Conservation (phyloP, 768 basidiomycete species). For the Termitomyces eurrhizus region DNA sequence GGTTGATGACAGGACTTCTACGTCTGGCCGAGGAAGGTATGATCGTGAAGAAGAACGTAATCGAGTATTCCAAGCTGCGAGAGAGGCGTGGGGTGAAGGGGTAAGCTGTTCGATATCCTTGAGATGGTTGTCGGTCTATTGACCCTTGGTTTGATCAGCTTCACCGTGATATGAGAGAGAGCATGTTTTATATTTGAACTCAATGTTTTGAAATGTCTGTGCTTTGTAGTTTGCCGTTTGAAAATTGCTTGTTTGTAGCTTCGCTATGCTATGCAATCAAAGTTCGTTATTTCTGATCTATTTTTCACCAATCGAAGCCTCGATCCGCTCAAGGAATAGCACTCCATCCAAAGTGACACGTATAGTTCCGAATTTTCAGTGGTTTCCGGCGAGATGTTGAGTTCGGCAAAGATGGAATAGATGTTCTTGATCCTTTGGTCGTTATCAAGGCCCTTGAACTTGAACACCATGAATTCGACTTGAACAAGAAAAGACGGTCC, state of each 20-base stretch:
- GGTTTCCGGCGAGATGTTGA: no score
- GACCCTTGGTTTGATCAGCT: conserved; percentile 26
- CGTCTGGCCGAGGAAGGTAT: conserved; percentile 24
- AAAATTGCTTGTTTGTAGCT: background rate
- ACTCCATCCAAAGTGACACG: no score
- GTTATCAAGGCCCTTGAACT: background rate
- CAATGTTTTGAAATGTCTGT: background rate
- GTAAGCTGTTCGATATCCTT: conserved; percentile 25
- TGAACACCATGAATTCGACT: background rate
- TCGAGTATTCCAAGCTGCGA: conserved; percentile 42
- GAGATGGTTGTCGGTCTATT: background rate
- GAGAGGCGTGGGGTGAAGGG: conserved; percentile 49
- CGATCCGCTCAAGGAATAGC: background rate
- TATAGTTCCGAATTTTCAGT: no score
- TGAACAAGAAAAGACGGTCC: background rate
- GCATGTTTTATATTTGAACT: conserved; percentile 74
- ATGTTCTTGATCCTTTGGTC: no score
- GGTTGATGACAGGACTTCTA: conserved; percentile 45
- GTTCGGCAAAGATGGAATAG: no score
- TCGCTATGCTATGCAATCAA: background rate
- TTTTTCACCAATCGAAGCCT: background rate
- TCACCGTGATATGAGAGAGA: conserved; percentile 51
- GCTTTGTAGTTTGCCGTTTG: background rate
- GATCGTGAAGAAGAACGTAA: conserved; percentile 35
- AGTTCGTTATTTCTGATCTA: background rate